Conservation (phyloP, 2,329 filamentous ascomycete genomes). For the Saccharata proteae region DNA sequence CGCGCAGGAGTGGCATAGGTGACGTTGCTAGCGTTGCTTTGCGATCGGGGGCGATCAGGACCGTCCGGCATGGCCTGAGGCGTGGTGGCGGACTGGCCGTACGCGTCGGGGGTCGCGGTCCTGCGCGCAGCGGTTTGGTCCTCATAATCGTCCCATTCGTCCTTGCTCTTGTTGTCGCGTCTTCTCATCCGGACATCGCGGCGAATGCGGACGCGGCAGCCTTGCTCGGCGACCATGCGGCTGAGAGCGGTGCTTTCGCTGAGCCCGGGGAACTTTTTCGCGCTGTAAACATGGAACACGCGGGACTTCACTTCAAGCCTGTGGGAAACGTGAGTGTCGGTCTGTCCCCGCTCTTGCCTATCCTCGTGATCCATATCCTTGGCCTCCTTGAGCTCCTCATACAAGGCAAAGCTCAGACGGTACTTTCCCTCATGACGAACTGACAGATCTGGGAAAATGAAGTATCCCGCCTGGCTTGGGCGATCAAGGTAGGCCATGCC, state of each 20-base stretch:
- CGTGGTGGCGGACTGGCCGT: slow-evolving; percentile 27
- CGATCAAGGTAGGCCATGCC: slow-evolving; percentile 94
- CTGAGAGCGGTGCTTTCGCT: slow-evolving; percentile 82
- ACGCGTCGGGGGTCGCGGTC: slow-evolving; percentile 38
- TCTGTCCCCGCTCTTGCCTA: slow-evolving; percentile 20
- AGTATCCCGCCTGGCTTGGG: slow-evolving; percentile 70
- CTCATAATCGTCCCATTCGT: slow-evolving; percentile 55
- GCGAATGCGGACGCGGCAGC: slow-evolving; percentile 88
- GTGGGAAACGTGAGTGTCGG: slow-evolving; percentile 57
- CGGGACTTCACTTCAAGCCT: slow-evolving; percentile 81
- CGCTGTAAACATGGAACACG: slow-evolving; percentile 82
- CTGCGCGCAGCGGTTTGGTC: slow-evolving; percentile 39
- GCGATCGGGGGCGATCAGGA: slow-evolving; percentile 44
- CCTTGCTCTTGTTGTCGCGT: slow-evolving; percentile 56
- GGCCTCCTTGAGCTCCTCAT: slow-evolving; percentile 80
- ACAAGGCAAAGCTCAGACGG: slow-evolving; percentile 80
- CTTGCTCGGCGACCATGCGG: slow-evolving; percentile 87
- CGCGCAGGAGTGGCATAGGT: slow-evolving; percentile 24
- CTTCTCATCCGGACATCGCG: slow-evolving; percentile 89
- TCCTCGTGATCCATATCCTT: slow-evolving; percentile 58
- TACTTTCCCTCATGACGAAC: slow-evolving; percentile 93
- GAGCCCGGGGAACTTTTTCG: slow-evolving; percentile 95
- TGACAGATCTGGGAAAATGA: slow-evolving; percentile 93
- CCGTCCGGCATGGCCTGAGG: slow-evolving; percentile 19
- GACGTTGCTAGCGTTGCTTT: slow-evolving; percentile 43